Base-by-base conservation (phyloP, 257 asterid genomes). In the Datura wrightii region DNA sequence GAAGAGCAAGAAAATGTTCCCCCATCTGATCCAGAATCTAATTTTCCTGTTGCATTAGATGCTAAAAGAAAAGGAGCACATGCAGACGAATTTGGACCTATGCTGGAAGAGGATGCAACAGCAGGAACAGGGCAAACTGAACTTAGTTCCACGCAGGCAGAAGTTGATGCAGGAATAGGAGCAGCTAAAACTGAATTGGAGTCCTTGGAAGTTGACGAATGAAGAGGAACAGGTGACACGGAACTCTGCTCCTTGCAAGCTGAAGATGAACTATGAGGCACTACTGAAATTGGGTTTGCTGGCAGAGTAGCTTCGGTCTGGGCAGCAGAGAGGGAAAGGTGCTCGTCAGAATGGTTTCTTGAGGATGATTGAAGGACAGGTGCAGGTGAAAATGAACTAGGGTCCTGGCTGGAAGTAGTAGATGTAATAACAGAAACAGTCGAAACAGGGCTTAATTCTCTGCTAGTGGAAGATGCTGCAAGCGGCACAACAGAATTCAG, bases 321-420 rank as follows among this genome's bases (percentile, higher is more conserved):
- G 78, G 39, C 46, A 14, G 88, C 83, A 86, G 87, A 82, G 81
- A 85, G 90, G 69, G 91, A 67, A 79, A 84, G 91, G 83, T 92
- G 76, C 48, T 80, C 78, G 34, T 90, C 86, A 50, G 67, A 80
- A 55, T 85, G 36, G 53, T 76, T 83, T 71, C 63, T 58, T 7
- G 83, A 56, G 19, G 80, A 78, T 52, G 82, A 52, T 4, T 31
- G 82, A 46, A 74, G 59, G 59, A 74, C 80, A 8, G 8, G 15
- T 14, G 63, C 46, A 78, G 63, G 63, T 6, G 82, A 31, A 31
- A 78, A 14, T 78, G 82, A 31, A 78, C 62, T 31, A 52, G 63
- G 63, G 82, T 52, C 62, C 62, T 52, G 82, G 56, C 63, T 52
- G 82, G 82, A 44, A 52, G 63, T 16, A 52, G 63, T 48, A 34